These are phyloP conservation scores for Cucumis sativus DNA, from an alignment of 306 rosid species.

Conservation along the genomic window DNA sequence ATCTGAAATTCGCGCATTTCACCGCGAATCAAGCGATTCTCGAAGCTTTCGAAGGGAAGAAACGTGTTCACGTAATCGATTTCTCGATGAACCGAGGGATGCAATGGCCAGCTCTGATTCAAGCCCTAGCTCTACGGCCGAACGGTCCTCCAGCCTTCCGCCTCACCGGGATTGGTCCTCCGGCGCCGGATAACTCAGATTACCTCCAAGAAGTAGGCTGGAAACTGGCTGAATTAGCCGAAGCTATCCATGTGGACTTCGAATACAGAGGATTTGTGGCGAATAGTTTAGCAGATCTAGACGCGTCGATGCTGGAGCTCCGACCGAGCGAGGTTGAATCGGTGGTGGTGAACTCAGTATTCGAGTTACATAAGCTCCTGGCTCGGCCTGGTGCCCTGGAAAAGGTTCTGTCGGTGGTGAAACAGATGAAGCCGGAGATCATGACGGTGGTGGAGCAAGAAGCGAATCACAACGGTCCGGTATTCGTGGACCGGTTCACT, in stretches of 20 bases:
- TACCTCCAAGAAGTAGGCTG: slow-evolving; percentile 83
- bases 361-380: slow-evolving; percentile 61
- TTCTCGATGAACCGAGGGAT: slow-evolving; percentile 88
- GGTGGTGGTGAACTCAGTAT: slow-evolving; percentile 83
- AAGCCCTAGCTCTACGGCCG: slow-evolving; percentile 71
- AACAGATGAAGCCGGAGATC: slow-evolving; percentile 67
- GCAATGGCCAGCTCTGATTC: slow-evolving; percentile 98
- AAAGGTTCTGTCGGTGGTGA: slow-evolving; percentile 56
- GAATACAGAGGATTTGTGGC: slow-evolving; percentile 84
- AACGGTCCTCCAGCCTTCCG: slow-evolving; percentile 82
- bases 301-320: slow-evolving; percentile 80
- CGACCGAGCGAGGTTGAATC: slow-evolving; percentile 50
- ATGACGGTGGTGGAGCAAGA: slow-evolving; percentile 82
- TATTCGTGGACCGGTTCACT: slow-evolving; percentile 68
- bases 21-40: slow-evolving; percentile 84
- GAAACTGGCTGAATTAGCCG: slow-evolving; percentile 82
- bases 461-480: slow-evolving; percentile 63
- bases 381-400: slow-evolving; percentile 79
- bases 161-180: slow-evolving; percentile 83
- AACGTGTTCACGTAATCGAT: slow-evolving; percentile 72
- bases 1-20: slow-evolving; percentile 87
- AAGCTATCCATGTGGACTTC: slow-evolving; percentile 53
- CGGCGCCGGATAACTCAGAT: slow-evolving; percentile 66
- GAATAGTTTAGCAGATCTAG: slow-evolving; percentile 72
- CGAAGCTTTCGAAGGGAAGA: slow-evolving; percentile 72